Percentiles rank a stretch among this genome's conserved stretches.
These are phyloP conservation scores for Omphalea diandra DNA, from an alignment of 441 rosid species.

Conservation along the genomic window DNA sequence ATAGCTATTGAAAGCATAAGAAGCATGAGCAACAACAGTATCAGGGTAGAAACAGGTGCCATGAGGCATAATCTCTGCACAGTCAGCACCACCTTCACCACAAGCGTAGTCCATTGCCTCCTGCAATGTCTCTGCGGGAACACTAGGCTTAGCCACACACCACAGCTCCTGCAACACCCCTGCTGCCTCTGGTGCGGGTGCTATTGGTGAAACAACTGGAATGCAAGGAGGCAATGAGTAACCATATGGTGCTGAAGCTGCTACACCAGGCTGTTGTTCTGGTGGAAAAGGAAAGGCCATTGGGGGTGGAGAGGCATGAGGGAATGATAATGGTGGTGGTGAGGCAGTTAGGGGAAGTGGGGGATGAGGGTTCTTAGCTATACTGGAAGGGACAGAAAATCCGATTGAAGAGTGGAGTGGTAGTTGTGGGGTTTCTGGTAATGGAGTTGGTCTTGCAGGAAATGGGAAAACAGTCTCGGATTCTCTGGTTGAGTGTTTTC, in stretches of 20 bases:
- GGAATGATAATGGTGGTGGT: slow-evolving; percentile 28
- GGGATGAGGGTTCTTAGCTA: slow-evolving; percentile 39
- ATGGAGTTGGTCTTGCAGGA: slow-evolving; percentile 47
- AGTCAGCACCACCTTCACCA: slow-evolving; percentile 80
- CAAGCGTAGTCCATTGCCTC: slow-evolving; percentile 77
- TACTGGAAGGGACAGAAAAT: slow-evolving; percentile 45
- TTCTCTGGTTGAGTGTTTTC: slow-evolving; percentile 46
- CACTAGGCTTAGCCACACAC: slow-evolving; percentile 81
- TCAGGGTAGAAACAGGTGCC: slow-evolving; percentile 65
- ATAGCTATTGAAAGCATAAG: slow-evolving; percentile 88
- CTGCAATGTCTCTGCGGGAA: slow-evolving; percentile 61
- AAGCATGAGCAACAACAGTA: slow-evolving; percentile 84
- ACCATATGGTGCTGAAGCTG: slow-evolving; percentile 31
- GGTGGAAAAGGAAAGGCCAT: slow-evolving; percentile 33
- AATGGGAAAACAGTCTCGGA: slow-evolving; percentile 33
- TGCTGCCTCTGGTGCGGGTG: slow-evolving; percentile 42
- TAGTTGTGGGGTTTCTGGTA: slow-evolving; percentile 43
- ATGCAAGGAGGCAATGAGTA: slow-evolving; percentile 54
- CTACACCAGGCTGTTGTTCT: slow-evolving; percentile 30
- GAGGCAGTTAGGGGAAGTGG: slow-evolving; percentile 25
- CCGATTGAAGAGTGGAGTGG: slow-evolving; percentile 50
- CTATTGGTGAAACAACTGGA: slow-evolving; percentile 35
- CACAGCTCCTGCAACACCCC: slow-evolving; percentile 52
- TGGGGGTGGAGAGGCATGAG: slow-evolving; percentile 23
- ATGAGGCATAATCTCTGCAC: slow-evolving; percentile 54